Evolutionary conservation across 139 green algal genomes (phyloP), one percentile per base, ranked within the genome.

Genomic region (Gonium pectorale): DNA sequence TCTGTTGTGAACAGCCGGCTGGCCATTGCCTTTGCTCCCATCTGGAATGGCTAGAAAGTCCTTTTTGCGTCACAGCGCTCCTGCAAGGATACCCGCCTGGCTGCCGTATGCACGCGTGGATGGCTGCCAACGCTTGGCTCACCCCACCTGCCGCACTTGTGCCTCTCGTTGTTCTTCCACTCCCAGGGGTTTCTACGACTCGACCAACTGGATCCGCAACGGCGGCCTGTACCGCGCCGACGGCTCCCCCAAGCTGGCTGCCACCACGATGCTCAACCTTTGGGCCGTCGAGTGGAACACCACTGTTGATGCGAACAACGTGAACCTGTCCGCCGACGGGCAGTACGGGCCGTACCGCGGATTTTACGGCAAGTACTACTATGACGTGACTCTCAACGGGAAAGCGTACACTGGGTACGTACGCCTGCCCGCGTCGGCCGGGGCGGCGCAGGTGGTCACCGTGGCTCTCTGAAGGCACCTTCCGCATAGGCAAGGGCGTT

Each of bases 311-410:
- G 51, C 24, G 21, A 68, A 31, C 51, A 80, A 67, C 19, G 51
- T 80, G 6, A 37, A 17, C 2, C 35, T 67, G 2, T 21, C 51
- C 33, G 60, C 9, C 35, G 52, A 26, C 4, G 51, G 33, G 2
- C 2, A 46, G 69, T 78, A 78, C 44, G 46, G n/a, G 27, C n/a
- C 70, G 33, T 54, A 37, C 35, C 56, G 56, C 24, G 72, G 72
- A 3, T 80, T 80, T 37, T 80, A 80, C 52, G 72, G 72, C 33
- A 80, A 80, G 52, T 80, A 80, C 35, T 24, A 52, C 33, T 80
- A 68, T 52, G 35, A 46, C 5, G 35, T 68, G 1, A 67, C 8
- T 19, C 7, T 52, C 2, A 35, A 35, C 5, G 19, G 31, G 2
- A 51, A 43, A 52, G 35, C 3, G 33, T 80, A 54, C 52, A 68